Percentiles rank a stretch among this genome's conserved stretches.
phyloP scores from a whole-genome alignment of 768 basidiomycete species.

The Amanita molliuscula region DNA sequence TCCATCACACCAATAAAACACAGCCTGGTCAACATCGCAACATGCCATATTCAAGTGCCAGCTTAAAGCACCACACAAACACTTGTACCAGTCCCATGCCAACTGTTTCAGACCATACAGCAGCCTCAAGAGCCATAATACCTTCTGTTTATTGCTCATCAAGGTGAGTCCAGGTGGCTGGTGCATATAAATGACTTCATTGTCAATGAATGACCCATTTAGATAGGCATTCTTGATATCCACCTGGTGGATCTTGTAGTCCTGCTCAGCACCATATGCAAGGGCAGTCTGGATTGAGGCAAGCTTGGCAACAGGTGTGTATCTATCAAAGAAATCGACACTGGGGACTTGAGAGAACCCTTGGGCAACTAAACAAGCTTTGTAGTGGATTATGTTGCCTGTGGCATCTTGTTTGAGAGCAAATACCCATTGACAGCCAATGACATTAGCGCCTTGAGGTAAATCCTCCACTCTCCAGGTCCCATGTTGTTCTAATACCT shows the following conservation, averaged over 20 bases:
- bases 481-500: slow-evolving; percentile 11
- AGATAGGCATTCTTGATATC: slow-evolving; percentile 7
- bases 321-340: slow-evolving; percentile 18
- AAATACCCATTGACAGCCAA: slow-evolving; percentile 19
- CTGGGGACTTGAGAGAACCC: slow-evolving; percentile 23
- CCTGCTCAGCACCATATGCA: slow-evolving; percentile 12
- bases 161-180: slow-evolving; percentile 12
- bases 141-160: slow-evolving; percentile 4
- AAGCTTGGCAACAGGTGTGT: slow-evolving; percentile 9
- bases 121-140: not conserved
- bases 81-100: slow-evolving; percentile 2
- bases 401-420: slow-evolving; percentile 18
- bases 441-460: slow-evolving; percentile 7
- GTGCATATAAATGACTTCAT: slow-evolving; percentile 25
- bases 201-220: too few species aligned
- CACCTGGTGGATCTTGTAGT: too few species aligned
- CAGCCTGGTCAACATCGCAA: not conserved
- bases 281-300: slow-evolving; percentile 12
- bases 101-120: slow-evolving; percentile 9
- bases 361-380: slow-evolving; percentile 24
- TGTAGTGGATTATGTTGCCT: slow-evolving; percentile 19
- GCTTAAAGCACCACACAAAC: not conserved
- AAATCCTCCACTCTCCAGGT: slow-evolving; percentile 14
- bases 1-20: not conserved
- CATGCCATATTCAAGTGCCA: not conserved